These are phyloP conservation scores for Corylus heterophylla DNA, from an alignment of 306 rosid species.

Conservation along the genomic window DNA sequence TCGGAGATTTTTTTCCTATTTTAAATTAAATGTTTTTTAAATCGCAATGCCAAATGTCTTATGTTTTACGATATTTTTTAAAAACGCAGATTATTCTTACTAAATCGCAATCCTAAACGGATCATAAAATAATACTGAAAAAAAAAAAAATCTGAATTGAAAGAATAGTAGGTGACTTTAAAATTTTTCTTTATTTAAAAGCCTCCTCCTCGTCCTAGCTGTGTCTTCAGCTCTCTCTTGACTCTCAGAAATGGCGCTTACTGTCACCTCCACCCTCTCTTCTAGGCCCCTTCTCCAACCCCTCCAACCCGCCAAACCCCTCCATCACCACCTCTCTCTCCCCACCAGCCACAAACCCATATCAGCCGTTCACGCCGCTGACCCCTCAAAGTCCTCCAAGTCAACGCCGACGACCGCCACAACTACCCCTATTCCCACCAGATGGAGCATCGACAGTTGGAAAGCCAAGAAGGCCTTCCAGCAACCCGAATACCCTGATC, in stretches of 20 bases:
- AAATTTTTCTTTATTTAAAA: neutral
- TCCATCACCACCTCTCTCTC: neutral
- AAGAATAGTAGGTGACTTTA: too few species aligned
- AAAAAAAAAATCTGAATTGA: too few species aligned
- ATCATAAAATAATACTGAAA: too few species aligned
- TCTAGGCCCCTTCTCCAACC: conserved; percentile 16
- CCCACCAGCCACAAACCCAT: conserved; percentile 14
- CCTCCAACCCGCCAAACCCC: neutral
- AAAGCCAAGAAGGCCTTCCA: conserved; percentile 39
- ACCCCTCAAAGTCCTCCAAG: conserved; percentile 25
- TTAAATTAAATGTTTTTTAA: too few species aligned
- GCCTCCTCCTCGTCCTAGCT: neutral
- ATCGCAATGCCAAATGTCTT: too few species aligned
- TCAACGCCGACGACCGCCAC: neutral
- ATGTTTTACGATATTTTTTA: too few species aligned
- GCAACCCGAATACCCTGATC: conserved; percentile 42
- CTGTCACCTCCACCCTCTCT: conserved; percentile 16
- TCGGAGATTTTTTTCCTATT: too few species aligned
- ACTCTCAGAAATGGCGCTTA: conserved; percentile 21
- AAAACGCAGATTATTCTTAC: too few species aligned
- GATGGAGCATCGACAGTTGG: conserved; percentile 43
- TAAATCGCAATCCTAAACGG: too few species aligned
- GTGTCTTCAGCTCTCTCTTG: neutral
- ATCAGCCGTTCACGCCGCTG: conserved; percentile 40
- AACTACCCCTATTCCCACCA: conserved; percentile 3